These are phyloP conservation scores for Pleurozium schreberi DNA, from an alignment of 225 moss, liverwort and hornwort species.

Conservation along the genomic window DNA sequence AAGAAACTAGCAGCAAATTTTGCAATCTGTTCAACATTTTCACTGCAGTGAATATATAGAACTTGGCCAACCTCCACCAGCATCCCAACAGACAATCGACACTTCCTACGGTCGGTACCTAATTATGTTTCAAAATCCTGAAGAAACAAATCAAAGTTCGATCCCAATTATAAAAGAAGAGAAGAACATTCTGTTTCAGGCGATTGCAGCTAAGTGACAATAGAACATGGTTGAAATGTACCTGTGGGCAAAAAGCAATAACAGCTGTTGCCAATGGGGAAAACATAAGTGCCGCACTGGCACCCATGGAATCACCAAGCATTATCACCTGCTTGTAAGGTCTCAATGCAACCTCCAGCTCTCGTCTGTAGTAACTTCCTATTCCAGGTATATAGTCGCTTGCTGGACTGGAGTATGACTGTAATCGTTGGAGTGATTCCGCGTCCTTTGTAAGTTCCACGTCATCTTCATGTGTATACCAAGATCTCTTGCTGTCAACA, in stretches of 20 bases:
- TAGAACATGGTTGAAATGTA: neutral
- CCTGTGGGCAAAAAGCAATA: slow-evolving; percentile 81
- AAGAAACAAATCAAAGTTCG: neutral
- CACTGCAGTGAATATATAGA: neutral
- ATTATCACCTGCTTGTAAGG: slow-evolving; percentile 61
- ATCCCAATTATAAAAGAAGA: neutral
- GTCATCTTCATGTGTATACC: slow-evolving; percentile 57
- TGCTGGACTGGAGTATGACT: neutral
- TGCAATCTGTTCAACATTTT: neutral
- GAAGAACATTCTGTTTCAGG: neutral
- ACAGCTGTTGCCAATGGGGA: slow-evolving; percentile 71
- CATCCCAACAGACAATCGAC: neutral
- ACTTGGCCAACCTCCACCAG: neutral
- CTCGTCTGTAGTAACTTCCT: slow-evolving; percentile 54
- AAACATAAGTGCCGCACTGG: slow-evolving; percentile 78
- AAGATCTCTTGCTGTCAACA: slow-evolving; percentile 75
- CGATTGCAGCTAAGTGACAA: neutral
- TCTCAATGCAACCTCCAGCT: slow-evolving; percentile 56
- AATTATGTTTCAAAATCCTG: neutral
- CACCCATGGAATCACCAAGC: slow-evolving; percentile 96
- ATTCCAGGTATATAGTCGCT: neutral
- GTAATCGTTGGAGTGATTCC: neutral
- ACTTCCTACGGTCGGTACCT: neutral
- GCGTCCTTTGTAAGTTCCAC: neutral
- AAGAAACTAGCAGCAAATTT: neutral